Evolutionary conservation across 1,139 yeast species (phyloP).

Genomic region (Nakaseomyces bracarensis): DNA sequence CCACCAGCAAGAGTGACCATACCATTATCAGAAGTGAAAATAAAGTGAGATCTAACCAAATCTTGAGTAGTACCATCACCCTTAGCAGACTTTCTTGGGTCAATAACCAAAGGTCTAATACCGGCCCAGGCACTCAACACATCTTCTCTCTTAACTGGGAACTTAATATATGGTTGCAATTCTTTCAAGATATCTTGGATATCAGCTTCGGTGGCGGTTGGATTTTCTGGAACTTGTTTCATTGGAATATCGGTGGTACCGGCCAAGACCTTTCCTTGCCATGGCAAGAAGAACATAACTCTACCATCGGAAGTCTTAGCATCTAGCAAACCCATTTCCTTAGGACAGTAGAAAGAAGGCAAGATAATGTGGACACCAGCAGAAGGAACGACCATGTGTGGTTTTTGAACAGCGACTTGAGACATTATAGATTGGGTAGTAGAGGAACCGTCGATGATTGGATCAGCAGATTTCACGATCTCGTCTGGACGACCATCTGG

Average conservation of each 20-base stretch:
- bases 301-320: conserved; percentile 93
- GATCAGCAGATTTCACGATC: conserved; percentile 31
- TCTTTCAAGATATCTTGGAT: conserved; percentile 82
- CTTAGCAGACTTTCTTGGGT: conserved; percentile 52
- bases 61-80: conserved; percentile 58
- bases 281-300: conserved; percentile 93
- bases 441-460: conserved; percentile 30
- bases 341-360: conserved; percentile 89
- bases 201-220: conserved; percentile 82
- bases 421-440: conserved; percentile 15
- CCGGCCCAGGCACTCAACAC: conserved; percentile 97
- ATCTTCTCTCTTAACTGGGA: conserved; percentile 84
- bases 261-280: conserved; percentile 96
- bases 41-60: conserved; percentile 81
- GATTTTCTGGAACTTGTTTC: conserved; percentile 69
- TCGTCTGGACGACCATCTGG: conserved; percentile 48
- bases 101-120: conserved; percentile 87
- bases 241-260: conserved; percentile 91
- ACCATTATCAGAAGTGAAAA: conserved; percentile 63
- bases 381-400: conserved; percentile 82
- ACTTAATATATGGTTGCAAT: conserved; percentile 79
- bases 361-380: conserved; percentile 89
- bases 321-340: conserved; percentile 79
- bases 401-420: conserved; percentile 30
- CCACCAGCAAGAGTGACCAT: conserved; percentile 91